Base-by-base conservation (phyloP, 2,329 filamentous ascomycete species). In the Aspergillus carbonarius region DNA sequence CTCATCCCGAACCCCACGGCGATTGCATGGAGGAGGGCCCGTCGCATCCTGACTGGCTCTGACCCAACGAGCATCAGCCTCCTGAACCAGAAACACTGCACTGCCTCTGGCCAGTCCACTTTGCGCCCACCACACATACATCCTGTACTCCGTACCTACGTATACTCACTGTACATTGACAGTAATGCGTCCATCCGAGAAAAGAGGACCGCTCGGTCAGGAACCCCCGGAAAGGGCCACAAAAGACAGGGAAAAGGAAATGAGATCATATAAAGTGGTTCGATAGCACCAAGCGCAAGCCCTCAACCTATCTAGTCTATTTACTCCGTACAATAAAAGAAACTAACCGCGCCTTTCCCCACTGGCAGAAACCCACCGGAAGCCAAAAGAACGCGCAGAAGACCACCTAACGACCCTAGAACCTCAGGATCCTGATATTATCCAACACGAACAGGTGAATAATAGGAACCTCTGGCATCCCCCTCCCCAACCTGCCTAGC, bases 401-500 rank as follows among this genome's bases (percentile, higher is more conserved):
- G 20, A 27, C 42, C 42, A 27, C 20, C 42, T 47, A 47, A 47
- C 23, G 42, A 25, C 42, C 42, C 42, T 47, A 47, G 42, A 47
- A 18, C 23, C 10, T 30, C 25, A 48, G 44, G 44, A 48, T 48
- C 44, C n/a, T 32, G 27, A 48, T 18, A 48, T 48, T 30, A 30
- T 48, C 37, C 23, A 44, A 54, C 51, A 54, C 51, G 37, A 54
- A 54, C 51, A 44, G 37, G 51, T 42, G 51, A 54, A 54, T 42
- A 42, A 54, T 27, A 48, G 44, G 44, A 48, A 48, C 23, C 23
- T 17, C 25, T n/a, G 8, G 18, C 23, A 23, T 23, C 18, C 17
- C 20, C 13, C n/a, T n/a, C 23, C 23, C 23, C 27, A 18, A 20
- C 7, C 17, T 15, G 27, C 44, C 44, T 32, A 27, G 9, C 4